Percentiles rank a stretch among this genome's conserved stretches.
phyloP scores from a whole-genome alignment of 1,284 basidiomycete species.

The Tetrapyrgos nigripes region DNA sequence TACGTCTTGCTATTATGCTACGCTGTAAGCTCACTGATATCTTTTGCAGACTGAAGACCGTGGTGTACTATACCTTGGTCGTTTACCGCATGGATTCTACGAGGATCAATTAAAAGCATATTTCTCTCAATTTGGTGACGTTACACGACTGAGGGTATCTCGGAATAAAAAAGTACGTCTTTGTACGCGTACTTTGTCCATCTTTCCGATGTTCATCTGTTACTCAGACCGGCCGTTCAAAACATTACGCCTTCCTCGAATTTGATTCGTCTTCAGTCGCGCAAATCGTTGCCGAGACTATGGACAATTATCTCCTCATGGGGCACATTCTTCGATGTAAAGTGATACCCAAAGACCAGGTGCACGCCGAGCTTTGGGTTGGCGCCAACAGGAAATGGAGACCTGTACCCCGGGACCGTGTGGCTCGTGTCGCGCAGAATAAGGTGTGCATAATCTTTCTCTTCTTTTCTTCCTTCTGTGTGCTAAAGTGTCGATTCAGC shows the following conservation, averaged over 20 bases:
- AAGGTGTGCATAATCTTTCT: conserved; percentile 59
- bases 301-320: conserved; percentile 98
- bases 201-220: not conserved
- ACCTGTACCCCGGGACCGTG: conserved; percentile 74
- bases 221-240: conserved; percentile 87
- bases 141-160: conserved; percentile 89
- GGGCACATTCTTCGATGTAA: conserved; percentile 93
- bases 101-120: conserved; percentile 94
- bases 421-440: conserved; percentile 80
- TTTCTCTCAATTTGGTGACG: conserved; percentile 94
- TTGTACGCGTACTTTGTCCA: not conserved
- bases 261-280: conserved; percentile 92
- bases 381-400: conserved; percentile 96
- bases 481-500: conserved; percentile 48
- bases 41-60: conserved; percentile 64
- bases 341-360: conserved; percentile 84
- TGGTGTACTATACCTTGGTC: conserved; percentile 91
- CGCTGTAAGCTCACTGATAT: conserved; percentile 14
- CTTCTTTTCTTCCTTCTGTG: not conserved
- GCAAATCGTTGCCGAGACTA: conserved; percentile 95
- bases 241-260: conserved; percentile 98
- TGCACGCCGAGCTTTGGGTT: conserved; percentile 95
- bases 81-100: conserved; percentile 97
- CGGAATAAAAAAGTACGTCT: conserved; percentile 87
- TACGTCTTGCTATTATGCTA: conserved; percentile 40